Evolutionary conservation across 2,329 filamentous ascomycete species (phyloP).

Genomic region (Arthrobotrys megalospora): DNA sequence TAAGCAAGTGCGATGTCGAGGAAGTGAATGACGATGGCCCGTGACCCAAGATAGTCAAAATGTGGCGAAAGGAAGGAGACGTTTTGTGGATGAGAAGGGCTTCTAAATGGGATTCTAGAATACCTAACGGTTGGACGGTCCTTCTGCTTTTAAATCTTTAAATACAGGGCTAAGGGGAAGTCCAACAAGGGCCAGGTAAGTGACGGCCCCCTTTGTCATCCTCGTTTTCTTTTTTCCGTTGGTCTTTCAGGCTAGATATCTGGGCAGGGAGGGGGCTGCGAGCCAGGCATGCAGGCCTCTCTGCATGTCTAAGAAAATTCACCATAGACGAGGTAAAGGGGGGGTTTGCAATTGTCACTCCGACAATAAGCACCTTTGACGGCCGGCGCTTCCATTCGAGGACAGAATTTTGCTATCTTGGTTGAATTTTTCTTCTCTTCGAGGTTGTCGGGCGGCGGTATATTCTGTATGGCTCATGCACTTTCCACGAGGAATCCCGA

Average conservation of each 20-base stretch:
- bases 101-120: slow-evolving; percentile 61
- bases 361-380: slow-evolving; percentile 26
- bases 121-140: slow-evolving; percentile 56
- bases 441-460: background rate
- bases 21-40: slow-evolving; percentile 46
- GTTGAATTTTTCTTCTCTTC: slow-evolving; percentile 22
- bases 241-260: slow-evolving; percentile 57
- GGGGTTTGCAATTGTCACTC: slow-evolving; percentile 15
- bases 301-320: slow-evolving; percentile 57
- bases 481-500: slow-evolving; percentile 31
- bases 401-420: slow-evolving; percentile 4
- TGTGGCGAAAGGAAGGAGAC: slow-evolving; percentile 59
- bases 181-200: slow-evolving; percentile 14
- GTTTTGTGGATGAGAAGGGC: slow-evolving; percentile 35
- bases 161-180: slow-evolving; percentile 43
- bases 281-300: slow-evolving; percentile 37
- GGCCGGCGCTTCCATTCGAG: slow-evolving; percentile 16
- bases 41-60: slow-evolving; percentile 55
- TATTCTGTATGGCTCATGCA: slow-evolving; percentile 34
- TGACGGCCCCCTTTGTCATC: slow-evolving; percentile 53
- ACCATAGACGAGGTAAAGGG: slow-evolving; percentile 11
- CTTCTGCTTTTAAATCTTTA: slow-evolving; percentile 61
- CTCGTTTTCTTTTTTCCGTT: slow-evolving; percentile 45
- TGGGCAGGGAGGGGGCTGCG: slow-evolving; percentile 44
- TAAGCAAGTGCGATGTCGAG: slow-evolving; percentile 39